Conservation (phyloP, 371 early-diverging fungal species). For the Rhizomucor miehei region DNA sequence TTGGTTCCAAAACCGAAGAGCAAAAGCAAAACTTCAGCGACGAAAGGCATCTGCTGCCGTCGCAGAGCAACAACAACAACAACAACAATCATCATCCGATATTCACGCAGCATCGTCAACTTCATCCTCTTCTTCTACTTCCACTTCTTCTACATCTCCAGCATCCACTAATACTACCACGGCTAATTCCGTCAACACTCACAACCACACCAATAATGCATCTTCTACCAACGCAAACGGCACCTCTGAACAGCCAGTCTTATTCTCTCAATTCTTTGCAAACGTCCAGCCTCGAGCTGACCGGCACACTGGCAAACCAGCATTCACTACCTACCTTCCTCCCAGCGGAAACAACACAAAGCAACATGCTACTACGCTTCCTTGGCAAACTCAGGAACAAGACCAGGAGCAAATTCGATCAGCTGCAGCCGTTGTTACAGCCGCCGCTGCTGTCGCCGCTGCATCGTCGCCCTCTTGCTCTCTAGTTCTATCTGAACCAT, state of each 20-base stretch:
- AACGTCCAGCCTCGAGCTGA: constrained; percentile 9
- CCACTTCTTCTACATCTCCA: constrained; percentile 1
- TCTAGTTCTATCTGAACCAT: background rate
- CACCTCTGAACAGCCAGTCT: constrained; percentile 16
- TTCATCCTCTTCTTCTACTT: background rate
- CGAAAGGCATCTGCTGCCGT: constrained; percentile 15
- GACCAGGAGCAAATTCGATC: constrained; percentile 18
- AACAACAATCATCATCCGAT: background rate
- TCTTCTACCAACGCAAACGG: background rate
- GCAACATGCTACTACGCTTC: constrained; percentile 4
- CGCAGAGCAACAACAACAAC: constrained; percentile 6
- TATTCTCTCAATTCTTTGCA: constrained; percentile 39
- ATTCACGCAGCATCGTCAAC: background rate
- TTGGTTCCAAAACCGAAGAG: constrained; percentile 98
- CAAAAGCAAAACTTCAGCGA: constrained; percentile 60
- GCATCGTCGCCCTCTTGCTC: constrained; percentile 5
- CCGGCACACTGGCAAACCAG: constrained; percentile 9
- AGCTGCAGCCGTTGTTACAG: constrained; percentile 29
- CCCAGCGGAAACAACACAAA: constrained; percentile 6
- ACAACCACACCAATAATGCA: background rate
- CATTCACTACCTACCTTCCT: constrained; percentile 19
- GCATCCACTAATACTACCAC: background rate
- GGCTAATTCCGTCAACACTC: no score
- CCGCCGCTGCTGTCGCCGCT: constrained; percentile 25
- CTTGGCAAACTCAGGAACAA: constrained; percentile 13